A percentile compares a stretch with the other conserved stretches of the same genome.
Evolutionary conservation across 2,329 filamentous ascomycete genomes (phyloP).

Genomic region (Fusarium sp.): DNA sequence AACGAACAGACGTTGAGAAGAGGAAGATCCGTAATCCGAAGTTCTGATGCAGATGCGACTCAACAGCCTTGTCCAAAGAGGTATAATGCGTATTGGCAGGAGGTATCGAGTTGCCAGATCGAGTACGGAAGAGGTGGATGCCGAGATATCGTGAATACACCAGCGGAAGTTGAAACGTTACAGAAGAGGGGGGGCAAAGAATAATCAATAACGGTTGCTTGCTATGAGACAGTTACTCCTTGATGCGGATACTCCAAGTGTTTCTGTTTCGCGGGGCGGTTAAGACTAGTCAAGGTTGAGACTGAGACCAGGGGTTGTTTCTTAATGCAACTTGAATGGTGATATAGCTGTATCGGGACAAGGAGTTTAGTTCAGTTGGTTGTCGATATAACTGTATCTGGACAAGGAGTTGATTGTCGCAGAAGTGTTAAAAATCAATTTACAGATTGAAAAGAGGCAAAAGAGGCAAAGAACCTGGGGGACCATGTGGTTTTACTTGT

Average conservation of each 20-base stretch:
- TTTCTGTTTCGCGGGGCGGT: slow-evolving; percentile 41
- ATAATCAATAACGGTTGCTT: slow-evolving; percentile 1
- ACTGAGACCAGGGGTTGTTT: slow-evolving; percentile 13
- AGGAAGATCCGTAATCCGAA: slow-evolving; percentile 31
- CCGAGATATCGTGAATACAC: slow-evolving; percentile 34
- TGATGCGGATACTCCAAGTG: slow-evolving; percentile 23
- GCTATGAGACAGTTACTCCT: slow-evolving; percentile 42
- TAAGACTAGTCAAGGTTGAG: not conserved
- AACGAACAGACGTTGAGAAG: slow-evolving; percentile 18
- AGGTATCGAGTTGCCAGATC: slow-evolving; percentile 29
- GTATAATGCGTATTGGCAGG: slow-evolving; percentile 22
- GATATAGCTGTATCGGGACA: slow-evolving; percentile 22
- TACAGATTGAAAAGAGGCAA: slow-evolving; percentile 2
- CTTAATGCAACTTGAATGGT: slow-evolving; percentile 16
- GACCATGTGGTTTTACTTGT: slow-evolving; percentile 27
- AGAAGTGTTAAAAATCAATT: slow-evolving; percentile 12
- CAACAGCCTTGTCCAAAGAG: slow-evolving; percentile 19
- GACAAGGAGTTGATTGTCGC: slow-evolving; percentile 32
- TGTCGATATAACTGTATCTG: slow-evolving; percentile 17
- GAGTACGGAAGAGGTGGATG: slow-evolving; percentile 31
- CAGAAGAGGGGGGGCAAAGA: slow-evolving; percentile 19
- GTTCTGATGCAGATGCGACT: slow-evolving; percentile 27
- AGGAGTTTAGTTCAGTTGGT: slow-evolving; percentile 14
- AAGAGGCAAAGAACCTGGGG: slow-evolving; percentile 18
- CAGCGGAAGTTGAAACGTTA: slow-evolving; percentile 46